Conservation (phyloP, 2,329 filamentous ascomycete genomes). For the Fusarium sp. region DNA sequence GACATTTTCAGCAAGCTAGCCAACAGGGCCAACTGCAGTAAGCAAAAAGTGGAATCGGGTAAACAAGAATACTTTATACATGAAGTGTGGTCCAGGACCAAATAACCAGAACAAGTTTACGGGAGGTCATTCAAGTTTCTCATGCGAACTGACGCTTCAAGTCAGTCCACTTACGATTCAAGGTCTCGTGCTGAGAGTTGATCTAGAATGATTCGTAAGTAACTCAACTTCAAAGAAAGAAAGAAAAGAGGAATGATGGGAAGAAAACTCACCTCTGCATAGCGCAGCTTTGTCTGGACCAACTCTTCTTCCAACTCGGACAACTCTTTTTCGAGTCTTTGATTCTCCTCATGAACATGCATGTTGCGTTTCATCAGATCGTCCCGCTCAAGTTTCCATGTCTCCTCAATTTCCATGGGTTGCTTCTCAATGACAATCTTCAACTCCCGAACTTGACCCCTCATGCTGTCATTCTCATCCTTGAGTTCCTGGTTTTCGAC, state of each 20-base stretch:
- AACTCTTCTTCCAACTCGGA: conserved; percentile 91
- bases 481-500: conserved; percentile 91
- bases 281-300: conserved; percentile 93
- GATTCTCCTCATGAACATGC: conserved; percentile 94
- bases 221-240: neutral
- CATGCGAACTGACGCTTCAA: conserved; percentile 69
- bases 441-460: conserved; percentile 85
- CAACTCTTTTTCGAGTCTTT: conserved; percentile 87
- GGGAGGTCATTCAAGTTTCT: neutral
- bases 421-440: conserved; percentile 89
- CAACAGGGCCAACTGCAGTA: conserved; percentile 11
- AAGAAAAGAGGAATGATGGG: neutral
- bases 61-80: conserved; percentile 45
- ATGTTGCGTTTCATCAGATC: conserved; percentile 91
- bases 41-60: conserved; percentile 12
- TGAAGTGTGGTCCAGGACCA: conserved; percentile 30
- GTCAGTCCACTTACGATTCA: conserved; percentile 82
- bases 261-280: conserved; percentile 83
- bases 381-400: conserved; percentile 87
- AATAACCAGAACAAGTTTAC: conserved; percentile 25
- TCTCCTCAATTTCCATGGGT: conserved; percentile 85
- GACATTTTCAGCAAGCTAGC: conserved; percentile 27
- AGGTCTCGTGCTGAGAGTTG: conserved; percentile 76
- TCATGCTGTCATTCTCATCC: conserved; percentile 90
- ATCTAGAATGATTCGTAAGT: conserved; percentile 61